Evolutionary conservation across 148 eudicot species (phyloP), one percentile per base, ranked within the genome.

Genomic region (Hydrangea macrophylla): DNA sequence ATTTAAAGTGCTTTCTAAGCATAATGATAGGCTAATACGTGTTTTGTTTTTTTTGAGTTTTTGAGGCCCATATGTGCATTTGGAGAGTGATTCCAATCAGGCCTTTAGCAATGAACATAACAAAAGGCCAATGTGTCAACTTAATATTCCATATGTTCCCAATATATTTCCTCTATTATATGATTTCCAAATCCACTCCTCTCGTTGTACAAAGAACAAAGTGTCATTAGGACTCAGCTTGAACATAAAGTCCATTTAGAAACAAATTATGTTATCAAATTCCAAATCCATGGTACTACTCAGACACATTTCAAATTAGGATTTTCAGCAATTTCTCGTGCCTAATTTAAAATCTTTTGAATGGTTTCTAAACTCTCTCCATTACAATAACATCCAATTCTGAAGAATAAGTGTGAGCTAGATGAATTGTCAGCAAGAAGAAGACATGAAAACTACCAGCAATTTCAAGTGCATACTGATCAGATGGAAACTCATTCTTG

Each of bases 391-490:
- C 9, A n/a, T n/a, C n/a, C 44, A 42, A 10, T 15, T 4, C 26
- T 27, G 13, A 26, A 37, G n/a, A 51, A 15, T 27, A 64, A 32
- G 25, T 42, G 5, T 54, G 53, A 32, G 20, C 15, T 55, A 56
- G 9, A 55, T 9, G 22, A 9, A 22, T 28, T 39, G 36, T 24
- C 27, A 15, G 31, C 35, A 22, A n/a, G 13, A 51, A 62, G 63
- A 67, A 54, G 22, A 24, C 28, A 37, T 42, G 70, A 58, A 22
- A 32, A 28, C 55, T 93, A 93, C 98, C 98, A 63, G 89, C 89
- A 78, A 93, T 32, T 59, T 80, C 87, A 42, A 93, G 73, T 61
- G 89, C 92, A 85, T 93, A 93, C 78, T 83, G 86, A 58, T 71
- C 83, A 28, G 96, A 60, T 40, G 96, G 89, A 70, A 88, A 68